Conservation (phyloP, 768 basidiomycete species). For the Cystofilobasidium capitatum region DNA sequence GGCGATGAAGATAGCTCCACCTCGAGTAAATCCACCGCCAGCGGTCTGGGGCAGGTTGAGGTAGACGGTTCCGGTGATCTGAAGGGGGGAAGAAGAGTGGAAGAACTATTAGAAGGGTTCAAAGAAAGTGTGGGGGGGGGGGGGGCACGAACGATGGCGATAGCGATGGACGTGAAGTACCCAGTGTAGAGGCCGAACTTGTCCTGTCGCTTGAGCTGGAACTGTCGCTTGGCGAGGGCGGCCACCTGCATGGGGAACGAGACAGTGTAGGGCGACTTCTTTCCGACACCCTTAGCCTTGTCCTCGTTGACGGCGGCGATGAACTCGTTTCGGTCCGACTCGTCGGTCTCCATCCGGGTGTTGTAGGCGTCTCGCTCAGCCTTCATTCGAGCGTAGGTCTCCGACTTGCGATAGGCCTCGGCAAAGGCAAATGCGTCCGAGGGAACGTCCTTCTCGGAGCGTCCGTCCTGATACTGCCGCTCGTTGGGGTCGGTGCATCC, state of each 20-base stretch:
- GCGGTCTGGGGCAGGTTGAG: slow-evolving; percentile 62
- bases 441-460: slow-evolving; percentile 49
- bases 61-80: slow-evolving; percentile 61
- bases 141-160: slow-evolving; percentile 33
- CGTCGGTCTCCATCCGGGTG: slow-evolving; percentile 15
- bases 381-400: slow-evolving; percentile 44
- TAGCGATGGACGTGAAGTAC: slow-evolving; percentile 30
- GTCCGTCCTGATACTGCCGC: slow-evolving; percentile 62
- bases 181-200: slow-evolving; percentile 31
- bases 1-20: slow-evolving; percentile 64
- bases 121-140: slow-evolving; percentile 33
- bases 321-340: slow-evolving; percentile 55
- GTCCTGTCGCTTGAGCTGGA: slow-evolving; percentile 59
- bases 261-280: slow-evolving; percentile 72
- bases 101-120: slow-evolving; percentile 19
- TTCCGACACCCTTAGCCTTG: slow-evolving; percentile 67
- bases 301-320: slow-evolving; percentile 61
- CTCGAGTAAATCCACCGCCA: slow-evolving; percentile 75
- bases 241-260: slow-evolving; percentile 52
- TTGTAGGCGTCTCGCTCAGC: slow-evolving; percentile 50
- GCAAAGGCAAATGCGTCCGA: slow-evolving; percentile 61
- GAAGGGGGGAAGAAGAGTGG: not conserved
- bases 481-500: slow-evolving; percentile 61
- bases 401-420: slow-evolving; percentile 50
- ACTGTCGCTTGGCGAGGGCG: slow-evolving; percentile 61